phyloP scores from a whole-genome alignment of 1,139 yeast species.

The Debaryomyces nepalensis region DNA sequence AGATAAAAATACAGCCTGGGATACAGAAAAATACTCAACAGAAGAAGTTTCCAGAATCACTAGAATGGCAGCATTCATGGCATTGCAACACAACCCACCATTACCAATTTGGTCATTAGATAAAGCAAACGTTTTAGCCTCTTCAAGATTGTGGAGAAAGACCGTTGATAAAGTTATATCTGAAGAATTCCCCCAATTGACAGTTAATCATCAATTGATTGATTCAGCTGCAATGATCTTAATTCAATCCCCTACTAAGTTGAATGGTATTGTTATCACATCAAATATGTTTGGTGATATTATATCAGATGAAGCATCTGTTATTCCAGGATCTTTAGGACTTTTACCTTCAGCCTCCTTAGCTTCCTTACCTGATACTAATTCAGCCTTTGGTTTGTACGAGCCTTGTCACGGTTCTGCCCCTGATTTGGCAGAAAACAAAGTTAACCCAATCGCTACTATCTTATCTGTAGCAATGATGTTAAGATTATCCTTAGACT shows the following conservation, averaged over 20 bases:
- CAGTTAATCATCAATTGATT: constrained; percentile 88
- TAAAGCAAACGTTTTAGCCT: constrained; percentile 95
- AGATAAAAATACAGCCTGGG: constrained; percentile 71
- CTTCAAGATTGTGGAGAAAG: constrained; percentile 94
- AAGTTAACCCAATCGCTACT: constrained; percentile 94
- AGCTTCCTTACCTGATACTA: constrained; percentile 92
- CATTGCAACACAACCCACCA: constrained; percentile 91
- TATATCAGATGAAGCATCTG: constrained; percentile 96
- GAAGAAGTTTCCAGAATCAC: constrained; percentile 93
- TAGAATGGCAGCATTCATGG: constrained; percentile 97
- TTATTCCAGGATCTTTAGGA: constrained; percentile 96
- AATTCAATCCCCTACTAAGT: constrained; percentile 84
- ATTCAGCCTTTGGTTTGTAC: constrained; percentile 91
- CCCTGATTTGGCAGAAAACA: constrained; percentile 85
- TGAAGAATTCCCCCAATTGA: constrained; percentile 87
- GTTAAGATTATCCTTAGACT: constrained; percentile 86
- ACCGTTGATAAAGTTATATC: constrained; percentile 84
- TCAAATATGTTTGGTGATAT: constrained; percentile 98
- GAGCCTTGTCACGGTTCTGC: constrained; percentile 99
- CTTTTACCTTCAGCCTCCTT: constrained; percentile 94
- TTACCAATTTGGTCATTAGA: constrained; percentile 94
- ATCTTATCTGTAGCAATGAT: constrained; percentile 96
- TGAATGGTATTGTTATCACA: constrained; percentile 90
- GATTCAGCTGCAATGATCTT: constrained; percentile 99
- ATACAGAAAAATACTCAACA: constrained; percentile 89